Evolutionary conservation across 2,329 filamentous ascomycete genomes (phyloP).

Genomic region (Aureobasidium sp.): DNA sequence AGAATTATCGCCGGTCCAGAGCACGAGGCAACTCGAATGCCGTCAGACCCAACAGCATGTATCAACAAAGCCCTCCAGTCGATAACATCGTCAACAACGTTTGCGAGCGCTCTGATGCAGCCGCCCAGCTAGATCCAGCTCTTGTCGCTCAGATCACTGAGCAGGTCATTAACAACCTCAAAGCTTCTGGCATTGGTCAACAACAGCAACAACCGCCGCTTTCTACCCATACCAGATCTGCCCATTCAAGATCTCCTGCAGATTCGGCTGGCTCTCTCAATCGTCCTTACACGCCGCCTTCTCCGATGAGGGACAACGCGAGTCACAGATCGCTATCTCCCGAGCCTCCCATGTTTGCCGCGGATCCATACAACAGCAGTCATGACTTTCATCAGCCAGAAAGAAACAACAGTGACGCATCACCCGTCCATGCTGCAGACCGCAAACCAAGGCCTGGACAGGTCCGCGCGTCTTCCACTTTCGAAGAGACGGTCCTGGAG

Average conservation of each 20-base stretch:
- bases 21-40: background rate
- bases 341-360: constrained; percentile 24
- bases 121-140: constrained; percentile 50
- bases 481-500: constrained; percentile 54
- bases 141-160: constrained; percentile 56
- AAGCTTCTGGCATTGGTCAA: constrained; percentile 33
- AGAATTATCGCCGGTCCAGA: background rate
- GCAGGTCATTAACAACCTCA: constrained; percentile 41
- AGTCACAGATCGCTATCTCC: constrained; percentile 31
- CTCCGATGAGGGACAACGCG: constrained; percentile 35
- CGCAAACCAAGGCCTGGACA: constrained; percentile 25
- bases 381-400: constrained; percentile 2
- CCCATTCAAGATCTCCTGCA: constrained; percentile 34
- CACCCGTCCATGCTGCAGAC: constrained; percentile 22
- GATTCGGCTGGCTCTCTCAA: constrained; percentile 43
- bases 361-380: constrained; percentile 9
- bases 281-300: constrained; percentile 49
- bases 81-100: constrained; percentile 52
- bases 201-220: constrained; percentile 20
- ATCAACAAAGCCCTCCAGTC: constrained; percentile 34
- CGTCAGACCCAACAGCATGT: background rate
- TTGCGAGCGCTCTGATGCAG: constrained; percentile 44
- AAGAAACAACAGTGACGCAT: constrained; percentile 19
- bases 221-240: background rate
- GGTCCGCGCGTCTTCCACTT: constrained; percentile 30